Percentiles rank a stretch among this genome's conserved stretches.
Conservation (phyloP, 169 alveolate genomes). For the Plasmodium reichenowi region DNA sequence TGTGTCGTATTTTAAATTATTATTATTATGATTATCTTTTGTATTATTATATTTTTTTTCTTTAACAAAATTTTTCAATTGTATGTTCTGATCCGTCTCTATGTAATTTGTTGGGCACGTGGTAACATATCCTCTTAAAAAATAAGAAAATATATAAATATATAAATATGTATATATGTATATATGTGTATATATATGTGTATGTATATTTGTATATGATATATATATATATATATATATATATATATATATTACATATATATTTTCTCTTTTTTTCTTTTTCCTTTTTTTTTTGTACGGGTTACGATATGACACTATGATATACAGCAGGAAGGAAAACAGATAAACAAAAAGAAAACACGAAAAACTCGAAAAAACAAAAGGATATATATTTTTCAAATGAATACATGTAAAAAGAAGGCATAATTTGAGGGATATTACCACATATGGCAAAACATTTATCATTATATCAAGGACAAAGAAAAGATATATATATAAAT, state of each 20-base stretch:
- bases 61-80: background rate
- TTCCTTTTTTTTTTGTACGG: constrained; percentile 34
- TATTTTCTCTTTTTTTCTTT: background rate
- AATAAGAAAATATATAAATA: background rate
- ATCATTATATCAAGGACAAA: background rate
- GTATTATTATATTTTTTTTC: background rate
- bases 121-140: constrained; percentile 42
- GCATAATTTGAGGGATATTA: constrained; percentile 1
- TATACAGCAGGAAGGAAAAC: constrained; percentile 32
- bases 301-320: constrained; percentile 24
- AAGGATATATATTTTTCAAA: constrained; percentile 2
- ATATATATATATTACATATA: background rate
- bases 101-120: constrained; percentile 19
- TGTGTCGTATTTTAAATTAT: background rate
- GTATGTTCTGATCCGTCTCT: background rate
- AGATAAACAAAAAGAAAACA: constrained; percentile 22
- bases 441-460: constrained; percentile 11
- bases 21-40: background rate
- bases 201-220: no score
- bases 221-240: background rate
- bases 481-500: background rate
- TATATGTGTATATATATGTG: background rate
- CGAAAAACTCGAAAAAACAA: background rate
- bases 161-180: background rate
- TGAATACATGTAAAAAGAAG: constrained; percentile 21